Base-by-base conservation (phyloP, 1,284 basidiomycete species). In the Malassezia caprae region DNA sequence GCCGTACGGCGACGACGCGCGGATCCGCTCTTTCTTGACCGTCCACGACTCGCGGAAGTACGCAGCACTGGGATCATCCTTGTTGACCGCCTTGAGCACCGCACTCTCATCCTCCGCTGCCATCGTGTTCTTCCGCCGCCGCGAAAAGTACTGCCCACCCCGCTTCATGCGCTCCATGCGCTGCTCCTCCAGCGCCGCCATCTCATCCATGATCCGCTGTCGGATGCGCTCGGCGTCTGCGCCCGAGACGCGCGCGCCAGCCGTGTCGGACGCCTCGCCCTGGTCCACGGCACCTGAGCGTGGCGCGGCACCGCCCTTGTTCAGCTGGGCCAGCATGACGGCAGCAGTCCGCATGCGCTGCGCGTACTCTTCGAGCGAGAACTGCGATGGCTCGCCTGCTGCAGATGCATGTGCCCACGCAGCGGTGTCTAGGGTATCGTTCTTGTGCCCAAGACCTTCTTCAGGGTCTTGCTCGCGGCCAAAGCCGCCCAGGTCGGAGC, bases 271-370 rank as follows among this genome's bases (percentile, higher is more conserved):
- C 40, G 13, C 57, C 54, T 11, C 54, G 53, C 48, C 17, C 27
- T 44, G 24, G 19, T 24, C 49, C 15, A 19, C 26, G 8, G 50
- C 32, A 7, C 40, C 41, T 12, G 23, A 19, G 26, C 31, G 41
- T 8, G 41, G 12, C 6, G 11, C 13, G 1, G 42, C 10, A 21
- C 42, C 24, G n/a, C 50, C 32, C 51, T 63, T 65, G 60, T 91
- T 96, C 40, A 99, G 81, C 77, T 99, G 93, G 1, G 93, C 86
- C 21, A 99, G 83, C 93, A 99, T 96, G 66, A 98, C 85, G 3
- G 94, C 93, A 1, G 93, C 93, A 10, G 90, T 96, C 13, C 89
- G 84, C 93, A 98, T 98, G 40, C 93, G 83, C 68, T 96, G 88
- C 0, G 93, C 93, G 73, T 98, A 98, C 65, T 98, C 93, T 69